Evolutionary conservation across 106 monocot species (phyloP).

Genomic region (Vanilla planifolia): DNA sequence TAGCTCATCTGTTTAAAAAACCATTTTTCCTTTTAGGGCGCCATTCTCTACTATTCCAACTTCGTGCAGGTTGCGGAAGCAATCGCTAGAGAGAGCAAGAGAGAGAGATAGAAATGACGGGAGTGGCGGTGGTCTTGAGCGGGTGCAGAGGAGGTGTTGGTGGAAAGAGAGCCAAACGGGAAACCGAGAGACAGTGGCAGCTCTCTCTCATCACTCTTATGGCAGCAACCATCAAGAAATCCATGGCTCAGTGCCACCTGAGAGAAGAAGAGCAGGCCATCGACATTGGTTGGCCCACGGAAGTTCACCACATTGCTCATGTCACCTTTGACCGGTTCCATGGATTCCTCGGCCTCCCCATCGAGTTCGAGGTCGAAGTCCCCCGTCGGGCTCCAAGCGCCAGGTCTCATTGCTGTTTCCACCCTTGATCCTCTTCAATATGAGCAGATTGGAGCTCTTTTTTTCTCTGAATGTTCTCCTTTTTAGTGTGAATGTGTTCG

Average conservation of each 20-base stretch:
- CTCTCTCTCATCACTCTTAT: slow-evolving; percentile 10
- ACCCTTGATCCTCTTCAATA: background rate
- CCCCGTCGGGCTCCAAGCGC: slow-evolving; percentile 21
- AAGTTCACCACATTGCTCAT: slow-evolving; percentile 19
- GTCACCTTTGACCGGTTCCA: slow-evolving; percentile 19
- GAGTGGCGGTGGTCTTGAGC: slow-evolving; percentile 12
- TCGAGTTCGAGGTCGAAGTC: slow-evolving; percentile 18
- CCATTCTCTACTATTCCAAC: too few relatives aligned
- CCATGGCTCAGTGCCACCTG: slow-evolving; percentile 14
- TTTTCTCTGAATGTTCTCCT: background rate
- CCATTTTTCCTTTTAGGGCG: too few relatives aligned
- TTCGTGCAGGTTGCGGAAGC: too few relatives aligned
- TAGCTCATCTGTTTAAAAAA: slow-evolving; percentile 3
- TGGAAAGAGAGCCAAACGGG: slow-evolving; percentile 2
- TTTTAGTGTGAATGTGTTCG: slow-evolving; percentile 76
- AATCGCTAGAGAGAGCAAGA: background rate
- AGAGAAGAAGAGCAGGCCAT: slow-evolving; percentile 10
- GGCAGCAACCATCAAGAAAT: slow-evolving; percentile 13
- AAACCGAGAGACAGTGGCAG: slow-evolving; percentile 11
- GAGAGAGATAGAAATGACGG: slow-evolving; percentile 14
- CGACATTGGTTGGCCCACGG: slow-evolving; percentile 15
- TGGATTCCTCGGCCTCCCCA: slow-evolving; percentile 22
- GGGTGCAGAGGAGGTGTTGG: slow-evolving; percentile 18
- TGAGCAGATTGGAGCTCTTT: too few relatives aligned
- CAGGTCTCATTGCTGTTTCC: background rate